Conservation (phyloP, 2,329 filamentous ascomycete species). For the Trichoderma sp. region DNA sequence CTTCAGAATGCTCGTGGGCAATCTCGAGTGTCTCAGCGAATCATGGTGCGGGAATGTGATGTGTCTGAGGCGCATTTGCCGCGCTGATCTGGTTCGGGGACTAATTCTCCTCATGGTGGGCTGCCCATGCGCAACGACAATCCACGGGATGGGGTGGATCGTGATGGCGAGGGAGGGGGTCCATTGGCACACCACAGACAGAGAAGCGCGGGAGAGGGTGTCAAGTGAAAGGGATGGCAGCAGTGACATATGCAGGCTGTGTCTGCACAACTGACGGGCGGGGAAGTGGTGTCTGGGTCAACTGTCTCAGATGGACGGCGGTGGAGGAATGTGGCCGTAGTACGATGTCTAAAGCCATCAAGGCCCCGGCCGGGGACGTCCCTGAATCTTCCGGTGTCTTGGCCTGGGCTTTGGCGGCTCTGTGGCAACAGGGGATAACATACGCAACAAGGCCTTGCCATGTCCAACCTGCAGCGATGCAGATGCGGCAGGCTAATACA, state of each 20-base stretch:
- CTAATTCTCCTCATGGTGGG: not conserved
- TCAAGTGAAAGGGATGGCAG: not conserved
- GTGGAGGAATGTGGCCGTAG: slow-evolving; percentile 13
- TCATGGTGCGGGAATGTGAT: slow-evolving; percentile 21
- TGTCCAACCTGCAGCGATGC: not conserved
- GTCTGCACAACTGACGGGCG: not conserved
- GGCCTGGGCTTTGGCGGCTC: not conserved
- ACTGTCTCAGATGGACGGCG: slow-evolving; percentile 17
- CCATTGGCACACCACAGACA: not conserved
- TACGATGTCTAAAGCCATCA: not conserved
- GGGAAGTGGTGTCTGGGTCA: slow-evolving; percentile 20
- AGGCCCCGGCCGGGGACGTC: not conserved
- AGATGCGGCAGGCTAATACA: slow-evolving; percentile 6
- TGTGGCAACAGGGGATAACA: not conserved
- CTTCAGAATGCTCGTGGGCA: slow-evolving; percentile 4
- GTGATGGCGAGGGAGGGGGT: not conserved
- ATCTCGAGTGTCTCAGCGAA: slow-evolving; percentile 21
- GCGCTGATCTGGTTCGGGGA: slow-evolving; percentile 16
- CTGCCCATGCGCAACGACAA: slow-evolving; percentile 2
- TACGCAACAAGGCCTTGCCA: not conserved
- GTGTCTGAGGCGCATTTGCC: slow-evolving; percentile 21
- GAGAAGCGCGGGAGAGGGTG: slow-evolving; percentile 25
- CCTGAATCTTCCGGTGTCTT: not conserved
- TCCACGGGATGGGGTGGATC: slow-evolving; percentile 3
- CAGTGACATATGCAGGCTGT: slow-evolving; percentile 3